Percentiles rank a stretch among this genome's conserved stretches.
phyloP scores from a whole-genome alignment of 2,329 filamentous ascomycete genomes.

The Exophiala bonariae region DNA sequence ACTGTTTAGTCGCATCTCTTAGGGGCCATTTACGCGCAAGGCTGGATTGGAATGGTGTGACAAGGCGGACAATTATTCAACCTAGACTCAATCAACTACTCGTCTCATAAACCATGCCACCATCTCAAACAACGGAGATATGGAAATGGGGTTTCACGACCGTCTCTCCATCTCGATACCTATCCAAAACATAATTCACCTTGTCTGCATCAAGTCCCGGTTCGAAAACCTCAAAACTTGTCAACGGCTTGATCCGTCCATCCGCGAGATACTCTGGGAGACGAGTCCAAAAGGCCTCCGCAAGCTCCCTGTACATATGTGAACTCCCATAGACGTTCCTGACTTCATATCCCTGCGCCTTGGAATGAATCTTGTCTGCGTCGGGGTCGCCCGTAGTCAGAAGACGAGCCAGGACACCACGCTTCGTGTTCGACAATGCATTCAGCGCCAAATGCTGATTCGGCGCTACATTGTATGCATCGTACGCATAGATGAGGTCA shows the following conservation, averaged over 20 bases:
- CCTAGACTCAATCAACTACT: too few species aligned
- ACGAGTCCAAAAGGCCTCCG: slow-evolving; percentile 14
- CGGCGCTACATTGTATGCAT: slow-evolving; percentile 32
- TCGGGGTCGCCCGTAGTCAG: slow-evolving; percentile 23
- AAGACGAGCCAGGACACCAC: slow-evolving; percentile 34
- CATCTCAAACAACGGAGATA: not conserved
- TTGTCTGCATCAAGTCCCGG: slow-evolving; percentile 35
- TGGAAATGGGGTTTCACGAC: slow-evolving; percentile 32
- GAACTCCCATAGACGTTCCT: slow-evolving; percentile 31
- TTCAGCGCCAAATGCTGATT: slow-evolving; percentile 34
- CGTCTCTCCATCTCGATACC: slow-evolving; percentile 38
- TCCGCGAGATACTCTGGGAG: slow-evolving; percentile 19
- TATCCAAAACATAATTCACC: slow-evolving; percentile 41
- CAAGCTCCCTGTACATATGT: slow-evolving; percentile 30
- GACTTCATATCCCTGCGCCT: slow-evolving; percentile 36
- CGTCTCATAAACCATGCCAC: too few species aligned
- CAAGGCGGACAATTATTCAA: too few species aligned
- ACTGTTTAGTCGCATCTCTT: too few species aligned
- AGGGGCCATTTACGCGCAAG: too few species aligned
- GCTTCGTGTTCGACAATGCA: slow-evolving; percentile 38
- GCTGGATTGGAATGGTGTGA: too few species aligned
- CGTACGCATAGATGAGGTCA: slow-evolving; percentile 40
- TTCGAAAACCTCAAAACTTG: slow-evolving; percentile 30
- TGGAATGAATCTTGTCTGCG: slow-evolving; percentile 31
- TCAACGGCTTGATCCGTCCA: slow-evolving; percentile 30